phyloP scores from a whole-genome alignment of 495 filamentous ascomycete genomes.

The Hypomontagnella submonticulosa region DNA sequence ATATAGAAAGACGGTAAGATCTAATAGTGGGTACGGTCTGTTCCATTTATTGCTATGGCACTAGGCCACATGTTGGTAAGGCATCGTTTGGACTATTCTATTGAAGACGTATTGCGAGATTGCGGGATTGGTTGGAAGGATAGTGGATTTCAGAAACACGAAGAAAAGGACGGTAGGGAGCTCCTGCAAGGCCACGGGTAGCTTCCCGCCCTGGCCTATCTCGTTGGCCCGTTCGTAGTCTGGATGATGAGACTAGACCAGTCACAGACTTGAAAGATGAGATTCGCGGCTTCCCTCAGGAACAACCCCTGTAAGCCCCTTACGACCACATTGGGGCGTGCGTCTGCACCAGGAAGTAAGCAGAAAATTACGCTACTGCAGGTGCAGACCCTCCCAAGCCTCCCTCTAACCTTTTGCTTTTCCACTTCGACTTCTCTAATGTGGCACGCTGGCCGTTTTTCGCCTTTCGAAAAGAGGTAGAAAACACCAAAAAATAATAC shows the following conservation, averaged over 20 bases:
- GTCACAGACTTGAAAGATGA: conserved; percentile 37
- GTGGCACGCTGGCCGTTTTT: conserved; percentile 29
- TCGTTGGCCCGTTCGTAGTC: conserved; percentile 19
- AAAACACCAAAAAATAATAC: conserved; percentile 36
- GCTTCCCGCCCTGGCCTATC: conserved; percentile 16
- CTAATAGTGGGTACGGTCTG: too few species aligned
- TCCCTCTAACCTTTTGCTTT: conserved; percentile 13
- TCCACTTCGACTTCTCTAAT: conserved; percentile 23
- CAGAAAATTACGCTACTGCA: conserved; percentile 41
- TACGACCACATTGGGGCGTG: conserved; percentile 30
- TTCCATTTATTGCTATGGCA: too few species aligned
- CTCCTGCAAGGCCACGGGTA: conserved; percentile 22
- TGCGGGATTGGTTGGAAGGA: conserved; percentile 19
- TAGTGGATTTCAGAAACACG: conserved; percentile 30
- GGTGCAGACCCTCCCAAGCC: conserved; percentile 37
- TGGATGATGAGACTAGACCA: conserved; percentile 40
- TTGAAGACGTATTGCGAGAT: conserved; percentile 17
- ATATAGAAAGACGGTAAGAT: too few species aligned
- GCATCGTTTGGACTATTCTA: not conserved
- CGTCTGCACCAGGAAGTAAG: conserved; percentile 4
- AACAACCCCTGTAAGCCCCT: conserved; percentile 38
- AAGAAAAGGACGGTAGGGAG: not conserved
- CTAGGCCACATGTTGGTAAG: not conserved
- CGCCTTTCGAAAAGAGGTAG: conserved; percentile 26
- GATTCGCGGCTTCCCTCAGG: conserved; percentile 34